Percentiles rank a stretch among this genome's conserved stretches.
Conservation (phyloP, 83 land plant genomes). For the Thuja plicata region DNA sequence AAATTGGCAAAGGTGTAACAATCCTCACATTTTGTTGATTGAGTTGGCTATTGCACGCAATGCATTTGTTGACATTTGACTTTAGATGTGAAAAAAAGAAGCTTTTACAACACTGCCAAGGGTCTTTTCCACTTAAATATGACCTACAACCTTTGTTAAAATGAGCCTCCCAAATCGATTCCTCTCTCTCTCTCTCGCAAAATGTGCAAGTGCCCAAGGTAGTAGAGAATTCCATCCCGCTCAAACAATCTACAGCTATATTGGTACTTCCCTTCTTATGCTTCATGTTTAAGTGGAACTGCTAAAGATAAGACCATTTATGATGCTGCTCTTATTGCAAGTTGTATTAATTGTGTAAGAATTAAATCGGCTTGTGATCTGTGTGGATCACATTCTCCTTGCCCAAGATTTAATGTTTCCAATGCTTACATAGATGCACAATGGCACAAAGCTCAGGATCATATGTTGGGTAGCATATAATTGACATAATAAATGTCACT, state of each 20-base stretch:
- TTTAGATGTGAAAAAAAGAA: too few relatives aligned
- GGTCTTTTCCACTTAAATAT: too few relatives aligned
- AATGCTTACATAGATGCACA: background rate
- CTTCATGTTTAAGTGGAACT: background rate
- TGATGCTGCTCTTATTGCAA: background rate
- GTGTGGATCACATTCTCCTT: background rate
- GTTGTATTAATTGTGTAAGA: background rate
- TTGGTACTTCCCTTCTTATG: background rate
- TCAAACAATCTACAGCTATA: background rate
- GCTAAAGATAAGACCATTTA: background rate
- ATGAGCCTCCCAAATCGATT: too few relatives aligned
- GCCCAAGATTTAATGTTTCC: background rate
- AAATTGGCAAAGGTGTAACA: too few relatives aligned
- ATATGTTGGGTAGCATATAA: background rate
- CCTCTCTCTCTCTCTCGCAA: too few relatives aligned
- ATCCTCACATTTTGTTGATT: too few relatives aligned
- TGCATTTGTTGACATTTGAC: too few relatives aligned
- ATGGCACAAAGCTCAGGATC: background rate
- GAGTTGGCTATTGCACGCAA: too few relatives aligned
- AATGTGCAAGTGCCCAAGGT: too few relatives aligned
- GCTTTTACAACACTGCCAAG: too few relatives aligned
- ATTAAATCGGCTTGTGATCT: background rate
- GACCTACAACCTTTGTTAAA: too few relatives aligned
- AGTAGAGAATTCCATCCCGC: background rate
- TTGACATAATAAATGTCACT: too few relatives aligned